Base-by-base conservation (phyloP, 345 rosid genomes). In the Linum usitatissimum region DNA sequence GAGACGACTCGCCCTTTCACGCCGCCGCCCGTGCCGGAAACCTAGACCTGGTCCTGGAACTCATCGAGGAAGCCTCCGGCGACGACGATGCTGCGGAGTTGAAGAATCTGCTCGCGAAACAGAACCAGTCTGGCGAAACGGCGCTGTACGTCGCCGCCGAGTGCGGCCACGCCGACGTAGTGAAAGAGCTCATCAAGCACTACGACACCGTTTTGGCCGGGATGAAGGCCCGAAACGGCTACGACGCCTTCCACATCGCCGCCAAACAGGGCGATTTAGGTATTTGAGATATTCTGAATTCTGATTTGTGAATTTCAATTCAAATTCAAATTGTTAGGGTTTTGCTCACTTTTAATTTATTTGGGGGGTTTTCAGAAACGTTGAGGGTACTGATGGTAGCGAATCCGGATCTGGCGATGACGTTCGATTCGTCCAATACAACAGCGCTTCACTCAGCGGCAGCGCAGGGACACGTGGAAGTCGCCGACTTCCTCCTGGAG, bases 201-300 rank as follows among this genome's bases (percentile, higher is more conserved):
- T 82, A 71, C 48, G 96, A 85, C 70, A 59, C 72, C 58, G 75
- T 48, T 42, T 69, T 75, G 67, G 95, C 98, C n/a, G 79, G 64
- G 59, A 66, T 78, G 31, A 89, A 79, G 73, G 95, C 98, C 5
- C 81, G 78, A 68, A 89, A 89, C 59, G 91, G 96, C 15, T 87
- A 69, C 58, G 98, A 92, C 68, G 89, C 98, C 17, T 89, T 89
- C 67, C 96, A 89, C 59, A 71, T 87, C 63, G 98, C 96, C 72
- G 90, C 96, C 48, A 88, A 85, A 83, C 87, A 83, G 71, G 98
- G 96, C 30, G 18, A 84, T 58, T 74, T 89, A 60, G 79, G 98
- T 89, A 69, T 70, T 83, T 73, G 49, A 60, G 2, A 23, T 23
- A 28, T 3, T 4, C 6, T 7, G 14, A 28, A 21, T 42, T 72